These are phyloP conservation scores for Solanum piurae DNA, from an alignment of 257 asterid genomes.

Conservation along the genomic window DNA sequence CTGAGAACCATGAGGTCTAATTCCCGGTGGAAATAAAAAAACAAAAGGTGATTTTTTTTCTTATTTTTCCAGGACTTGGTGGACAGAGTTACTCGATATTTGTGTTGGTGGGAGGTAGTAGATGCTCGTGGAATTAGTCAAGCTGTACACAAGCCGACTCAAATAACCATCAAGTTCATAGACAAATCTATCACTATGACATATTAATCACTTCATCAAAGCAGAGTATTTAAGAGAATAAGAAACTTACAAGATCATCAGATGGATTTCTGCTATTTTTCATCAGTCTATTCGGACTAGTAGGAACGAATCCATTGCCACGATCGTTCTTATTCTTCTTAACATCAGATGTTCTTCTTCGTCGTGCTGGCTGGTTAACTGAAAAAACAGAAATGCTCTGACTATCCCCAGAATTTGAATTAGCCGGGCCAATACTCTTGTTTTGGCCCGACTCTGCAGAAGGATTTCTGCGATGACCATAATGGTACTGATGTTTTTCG, in stretches of 20 bases:
- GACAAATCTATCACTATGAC: not conserved
- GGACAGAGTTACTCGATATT: not conserved
- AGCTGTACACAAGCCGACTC: not conserved
- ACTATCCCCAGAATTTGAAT: conserved; percentile 18
- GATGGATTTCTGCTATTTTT: conserved; percentile 6
- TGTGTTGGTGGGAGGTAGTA: not conserved
- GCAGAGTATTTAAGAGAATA: not conserved
- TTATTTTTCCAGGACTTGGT: rapidly evolving
- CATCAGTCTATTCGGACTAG: conserved; percentile 11
- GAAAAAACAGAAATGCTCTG: conserved; percentile 14
- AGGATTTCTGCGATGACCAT: conserved; percentile 11
- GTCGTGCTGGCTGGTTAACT: conserved; percentile 4
- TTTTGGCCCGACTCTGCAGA: conserved; percentile 4
- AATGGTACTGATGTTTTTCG: not conserved
- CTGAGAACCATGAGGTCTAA: not conserved
- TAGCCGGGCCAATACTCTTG: conserved; percentile 10
- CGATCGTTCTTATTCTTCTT: conserved; percentile 11
- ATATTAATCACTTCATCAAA: not conserved
- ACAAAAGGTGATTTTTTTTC: not conserved
- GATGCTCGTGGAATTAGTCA: not conserved
- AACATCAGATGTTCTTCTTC: conserved; percentile 9
- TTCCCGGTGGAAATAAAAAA: not conserved
- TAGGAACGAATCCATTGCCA: conserved; percentile 2
- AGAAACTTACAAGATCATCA: conserved; percentile 44
- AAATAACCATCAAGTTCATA: not conserved